Percentiles rank a stretch among this genome's conserved stretches.
Conservation (phyloP, 2,329 filamentous ascomycete genomes). For the Podosphaera xanthii region DNA sequence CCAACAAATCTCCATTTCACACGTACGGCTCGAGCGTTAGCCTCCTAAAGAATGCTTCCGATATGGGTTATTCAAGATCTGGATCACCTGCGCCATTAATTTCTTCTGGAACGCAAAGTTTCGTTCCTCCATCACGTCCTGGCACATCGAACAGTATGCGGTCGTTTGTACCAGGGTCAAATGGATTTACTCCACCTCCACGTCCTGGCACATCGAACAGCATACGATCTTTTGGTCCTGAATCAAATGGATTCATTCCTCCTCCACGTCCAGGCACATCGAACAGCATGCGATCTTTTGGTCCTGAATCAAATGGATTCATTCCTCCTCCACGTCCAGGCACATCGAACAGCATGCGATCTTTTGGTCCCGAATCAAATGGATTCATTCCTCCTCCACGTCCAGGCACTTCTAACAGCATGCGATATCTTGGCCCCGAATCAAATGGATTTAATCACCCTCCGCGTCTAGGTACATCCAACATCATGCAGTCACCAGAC, state of each 20-base stretch:
- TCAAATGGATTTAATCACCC: no score
- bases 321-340: no score
- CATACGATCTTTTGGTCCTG: background rate
- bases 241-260: background rate
- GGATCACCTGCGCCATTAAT: conserved; percentile 10
- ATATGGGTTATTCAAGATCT: conserved; percentile 28
- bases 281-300: background rate
- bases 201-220: background rate
- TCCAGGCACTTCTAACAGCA: no score
- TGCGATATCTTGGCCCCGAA: no score
- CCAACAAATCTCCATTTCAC: conserved; percentile 22
- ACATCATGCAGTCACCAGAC: no score
- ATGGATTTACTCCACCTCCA: background rate
- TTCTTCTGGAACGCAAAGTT: background rate
- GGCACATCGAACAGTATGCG: background rate
- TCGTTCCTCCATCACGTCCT: background rate
- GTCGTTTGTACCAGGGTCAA: background rate
- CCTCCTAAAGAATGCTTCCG: conserved; percentile 33
- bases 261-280: background rate
- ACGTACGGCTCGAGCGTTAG: conserved; percentile 43
- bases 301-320: no score
- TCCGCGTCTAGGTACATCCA: no score
- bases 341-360: no score
- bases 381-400: no score
- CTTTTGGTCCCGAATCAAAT: no score